Evolutionary conservation across 2,329 filamentous ascomycete genomes (phyloP), one percentile per base, ranked within the genome.

Genomic region (Clarireedia homoeocarpa): DNA sequence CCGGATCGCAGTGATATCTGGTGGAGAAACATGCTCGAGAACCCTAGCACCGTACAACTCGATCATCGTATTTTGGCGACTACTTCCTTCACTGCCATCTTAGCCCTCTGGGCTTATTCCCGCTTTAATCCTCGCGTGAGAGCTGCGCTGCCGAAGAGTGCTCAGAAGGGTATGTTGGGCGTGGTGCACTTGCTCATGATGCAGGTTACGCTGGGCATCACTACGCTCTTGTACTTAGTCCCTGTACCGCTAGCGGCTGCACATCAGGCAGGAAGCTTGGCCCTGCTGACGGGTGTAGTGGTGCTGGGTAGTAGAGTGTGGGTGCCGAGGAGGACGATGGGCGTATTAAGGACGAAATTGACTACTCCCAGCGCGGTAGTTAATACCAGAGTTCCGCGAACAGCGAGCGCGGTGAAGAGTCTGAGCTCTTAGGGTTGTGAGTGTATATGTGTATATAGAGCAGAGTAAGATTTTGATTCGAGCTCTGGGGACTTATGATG

Each of bases 21-120:
- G 84, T 99, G 94, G 94, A 85, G 94, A 67, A 99, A 99, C 74
- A 88, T 95, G 79, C 85, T 97, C 36, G 94, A 97, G 77, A 99
- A 99, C 74, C 95, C 94, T 3, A 91, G 88, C 15, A 82, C 95
- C 26, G 95, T 97, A 2, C 95, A 99, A 74, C 82, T 99, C 46
- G 89, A 99, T 73, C 94, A 99, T 76, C 86, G 95, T 46, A 89
- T 95, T 64, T 79, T 97, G 38, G 95, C 94, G 57, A 89, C 86
- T 48, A 91, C 89, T 15, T 96, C 92, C 1, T 95, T 96, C 71
- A 86, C 83, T 53, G 81, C 87, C 60, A 83, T 97, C 59, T 75
- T 95, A 62, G 79, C 83, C 4, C 79, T 99, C 9, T 95, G 86
- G 71, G 81, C 82, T n/a, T 97, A 91, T 73, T 82, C 88, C 4